phyloP scores from a whole-genome alignment of 192 early-diverging fungal species.

The Rhizoclosmatium globosum region DNA sequence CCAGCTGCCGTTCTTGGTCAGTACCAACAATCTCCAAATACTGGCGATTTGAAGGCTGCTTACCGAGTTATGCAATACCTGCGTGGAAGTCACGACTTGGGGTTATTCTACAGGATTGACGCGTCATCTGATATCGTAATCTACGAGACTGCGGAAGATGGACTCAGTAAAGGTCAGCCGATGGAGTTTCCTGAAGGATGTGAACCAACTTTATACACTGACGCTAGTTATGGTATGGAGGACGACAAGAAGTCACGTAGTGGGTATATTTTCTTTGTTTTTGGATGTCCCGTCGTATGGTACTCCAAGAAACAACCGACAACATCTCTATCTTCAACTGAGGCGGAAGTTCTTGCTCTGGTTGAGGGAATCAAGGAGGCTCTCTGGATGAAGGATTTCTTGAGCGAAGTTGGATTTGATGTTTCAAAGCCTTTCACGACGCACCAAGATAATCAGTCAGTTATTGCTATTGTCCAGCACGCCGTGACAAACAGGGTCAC shows the following conservation, averaged over 20 bases:
- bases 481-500: no score
- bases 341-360: slow-evolving; percentile 22
- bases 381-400: slow-evolving; percentile 16
- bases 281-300: slow-evolving; percentile 33
- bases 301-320: slow-evolving; percentile 10
- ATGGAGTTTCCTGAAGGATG: slow-evolving; percentile 9
- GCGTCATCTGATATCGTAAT: not conserved
- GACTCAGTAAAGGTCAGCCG: not conserved
- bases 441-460: slow-evolving; percentile 12
- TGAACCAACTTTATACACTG: slow-evolving; percentile 15
- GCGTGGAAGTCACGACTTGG: slow-evolving; percentile 31
- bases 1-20: slow-evolving; percentile 11
- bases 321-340: slow-evolving; percentile 22
- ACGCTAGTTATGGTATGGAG: slow-evolving; percentile 38
- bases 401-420: slow-evolving; percentile 24
- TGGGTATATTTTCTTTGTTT: slow-evolving; percentile 37
- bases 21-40: slow-evolving; percentile 15
- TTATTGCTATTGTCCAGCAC: slow-evolving; percentile 22
- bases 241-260: slow-evolving; percentile 25
- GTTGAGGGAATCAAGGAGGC: slow-evolving; percentile 24
- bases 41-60: slow-evolving; percentile 10
- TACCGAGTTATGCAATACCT: slow-evolving; percentile 27
- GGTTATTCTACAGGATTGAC: slow-evolving; percentile 32
- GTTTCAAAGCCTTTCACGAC: not conserved
- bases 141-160: not conserved